phyloP scores from a whole-genome alignment of 331 rosid genomes.

The Quercus phellos region DNA sequence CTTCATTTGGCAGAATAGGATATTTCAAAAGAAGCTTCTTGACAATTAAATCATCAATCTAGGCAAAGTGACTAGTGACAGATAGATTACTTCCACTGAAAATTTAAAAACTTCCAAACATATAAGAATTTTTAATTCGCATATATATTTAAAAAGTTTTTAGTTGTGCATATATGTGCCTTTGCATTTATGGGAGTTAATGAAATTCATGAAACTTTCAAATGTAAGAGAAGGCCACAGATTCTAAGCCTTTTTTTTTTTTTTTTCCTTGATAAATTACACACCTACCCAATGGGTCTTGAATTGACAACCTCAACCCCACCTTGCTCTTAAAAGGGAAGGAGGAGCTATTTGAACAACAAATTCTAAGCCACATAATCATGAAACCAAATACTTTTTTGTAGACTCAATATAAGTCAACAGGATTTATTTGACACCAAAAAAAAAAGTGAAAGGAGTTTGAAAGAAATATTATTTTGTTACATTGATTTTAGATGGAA shows the following conservation, averaged over 20 bases:
- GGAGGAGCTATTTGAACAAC: too few relatives aligned
- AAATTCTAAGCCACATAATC: not conserved
- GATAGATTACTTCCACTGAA: not conserved
- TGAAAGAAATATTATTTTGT: not conserved
- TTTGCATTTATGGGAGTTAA: not conserved
- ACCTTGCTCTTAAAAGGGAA: too few relatives aligned
- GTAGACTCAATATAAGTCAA: not conserved
- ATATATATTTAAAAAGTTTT: not conserved
- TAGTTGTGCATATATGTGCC: not conserved
- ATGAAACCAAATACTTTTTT: not conserved
- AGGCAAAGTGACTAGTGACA: not conserved
- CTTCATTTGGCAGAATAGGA: not conserved
- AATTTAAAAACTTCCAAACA: not conserved
- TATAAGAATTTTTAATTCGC: not conserved
- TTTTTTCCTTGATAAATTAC: too few relatives aligned
- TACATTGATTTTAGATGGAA: not conserved
- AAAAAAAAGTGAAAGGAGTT: not conserved
- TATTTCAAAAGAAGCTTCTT: not conserved
- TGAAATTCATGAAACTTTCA: not conserved
- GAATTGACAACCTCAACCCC: too few relatives aligned
- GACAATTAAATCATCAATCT: not conserved
- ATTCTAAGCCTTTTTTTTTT: too few relatives aligned
- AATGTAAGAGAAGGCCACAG: not conserved
- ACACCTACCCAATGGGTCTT: too few relatives aligned
- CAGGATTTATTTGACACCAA: not conserved